phyloP scores from a whole-genome alignment of 1,139 yeast genomes.

The Yamadazyma sp. region DNA sequence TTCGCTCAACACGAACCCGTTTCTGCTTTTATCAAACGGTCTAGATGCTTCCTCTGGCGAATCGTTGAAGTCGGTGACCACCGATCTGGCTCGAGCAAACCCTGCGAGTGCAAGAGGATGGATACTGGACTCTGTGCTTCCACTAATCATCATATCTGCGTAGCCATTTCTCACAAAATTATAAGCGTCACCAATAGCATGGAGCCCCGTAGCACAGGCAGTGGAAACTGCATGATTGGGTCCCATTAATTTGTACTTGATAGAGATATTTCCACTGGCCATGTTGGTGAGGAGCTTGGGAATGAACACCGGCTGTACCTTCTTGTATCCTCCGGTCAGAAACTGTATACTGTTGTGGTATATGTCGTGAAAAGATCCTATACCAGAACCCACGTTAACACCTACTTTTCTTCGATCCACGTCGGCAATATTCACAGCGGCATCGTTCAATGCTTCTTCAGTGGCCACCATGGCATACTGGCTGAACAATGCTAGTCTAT shows the following conservation, averaged over 20 bases:
- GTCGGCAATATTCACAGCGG: slow-evolving; percentile 43
- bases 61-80: slow-evolving; percentile 64
- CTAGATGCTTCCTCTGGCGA: slow-evolving; percentile 68
- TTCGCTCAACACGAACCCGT: slow-evolving; percentile 92
- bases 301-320: slow-evolving; percentile 80
- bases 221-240: slow-evolving; percentile 89
- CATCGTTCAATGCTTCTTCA: slow-evolving; percentile 70
- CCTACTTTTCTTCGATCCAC: slow-evolving; percentile 48
- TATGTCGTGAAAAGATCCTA: slow-evolving; percentile 82
- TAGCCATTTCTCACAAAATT: slow-evolving; percentile 77
- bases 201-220: slow-evolving; percentile 96
- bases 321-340: slow-evolving; percentile 57
- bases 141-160: slow-evolving; percentile 87
- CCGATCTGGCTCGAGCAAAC: slow-evolving; percentile 84
- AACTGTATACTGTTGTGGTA: slow-evolving; percentile 60
- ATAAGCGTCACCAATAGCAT: slow-evolving; percentile 90
- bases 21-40: slow-evolving; percentile 79
- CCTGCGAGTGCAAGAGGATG: slow-evolving; percentile 91
- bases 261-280: slow-evolving; percentile 93
- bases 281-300: slow-evolving; percentile 84
- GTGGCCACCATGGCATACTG: slow-evolving; percentile 82
- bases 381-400: slow-evolving; percentile 89
- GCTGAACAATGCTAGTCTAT: slow-evolving; percentile 70
- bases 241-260: slow-evolving; percentile 72
- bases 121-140: slow-evolving; percentile 85